These are phyloP conservation scores for Fragilaria crotonensis DNA, from an alignment of 108 stramenopile genomes.

Conservation along the genomic window DNA sequence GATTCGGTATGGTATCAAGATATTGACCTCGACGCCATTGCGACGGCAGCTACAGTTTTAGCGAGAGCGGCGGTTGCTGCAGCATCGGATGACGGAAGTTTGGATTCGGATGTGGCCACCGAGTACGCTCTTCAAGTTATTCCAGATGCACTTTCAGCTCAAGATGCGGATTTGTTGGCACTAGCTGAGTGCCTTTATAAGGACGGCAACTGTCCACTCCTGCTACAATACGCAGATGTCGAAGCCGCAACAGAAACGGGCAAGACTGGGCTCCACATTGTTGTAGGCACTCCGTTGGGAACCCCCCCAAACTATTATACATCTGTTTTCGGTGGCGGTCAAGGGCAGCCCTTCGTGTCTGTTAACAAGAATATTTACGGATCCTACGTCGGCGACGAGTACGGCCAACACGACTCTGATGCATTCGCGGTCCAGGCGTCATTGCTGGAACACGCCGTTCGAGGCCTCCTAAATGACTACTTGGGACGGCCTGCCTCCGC, in stretches of 20 bases:
- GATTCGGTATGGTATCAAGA: constrained; percentile 34
- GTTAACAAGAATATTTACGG: constrained; percentile 64
- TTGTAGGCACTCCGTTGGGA: constrained; percentile 37
- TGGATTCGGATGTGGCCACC: constrained; percentile 49
- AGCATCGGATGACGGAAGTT: constrained; percentile 62
- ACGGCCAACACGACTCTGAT: constrained; percentile 53
- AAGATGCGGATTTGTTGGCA: constrained; percentile 38
- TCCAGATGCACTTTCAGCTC: constrained; percentile 37
- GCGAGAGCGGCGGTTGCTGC: constrained; percentile 77
- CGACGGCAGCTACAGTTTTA: constrained; percentile 70
- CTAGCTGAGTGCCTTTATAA: constrained; percentile 58
- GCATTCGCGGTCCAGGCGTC: constrained; percentile 50
- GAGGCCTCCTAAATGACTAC: constrained; percentile 65
- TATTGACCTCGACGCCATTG: constrained; percentile 67
- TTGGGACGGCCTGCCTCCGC: constrained; percentile 48
- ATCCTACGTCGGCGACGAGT: constrained; percentile 52
- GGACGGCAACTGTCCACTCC: constrained; percentile 57
- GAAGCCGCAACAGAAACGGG: constrained; percentile 46
- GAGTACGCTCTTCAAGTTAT: constrained; percentile 54
- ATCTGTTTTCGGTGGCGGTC: constrained; percentile 46
- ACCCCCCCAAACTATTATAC: constrained; percentile 73
- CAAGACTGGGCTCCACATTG: constrained; percentile 48
- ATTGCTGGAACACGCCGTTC: constrained; percentile 54
- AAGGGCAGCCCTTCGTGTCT: constrained; percentile 76
- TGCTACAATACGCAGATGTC: constrained; percentile 47